Percentiles rank a stretch among this genome's conserved stretches.
phyloP scores from a whole-genome alignment of 768 basidiomycete species.

The Daedaleopsis nitida region DNA sequence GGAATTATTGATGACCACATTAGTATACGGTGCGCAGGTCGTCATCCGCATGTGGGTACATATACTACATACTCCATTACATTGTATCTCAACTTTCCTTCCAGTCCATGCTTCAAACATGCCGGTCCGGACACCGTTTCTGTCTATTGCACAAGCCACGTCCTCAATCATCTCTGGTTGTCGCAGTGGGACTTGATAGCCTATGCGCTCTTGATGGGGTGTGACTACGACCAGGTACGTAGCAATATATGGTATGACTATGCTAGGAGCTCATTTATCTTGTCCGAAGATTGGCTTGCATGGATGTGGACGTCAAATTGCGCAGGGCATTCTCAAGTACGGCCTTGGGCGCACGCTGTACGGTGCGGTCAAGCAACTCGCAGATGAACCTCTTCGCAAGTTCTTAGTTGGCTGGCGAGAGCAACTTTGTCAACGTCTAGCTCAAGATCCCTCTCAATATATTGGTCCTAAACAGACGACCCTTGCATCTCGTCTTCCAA shows the following conservation, averaged over 20 bases:
- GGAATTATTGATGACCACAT: conserved; percentile 47
- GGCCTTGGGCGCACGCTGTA: neutral
- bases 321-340: neutral
- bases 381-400: too few relatives aligned
- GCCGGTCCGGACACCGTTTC: neutral
- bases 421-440: neutral
- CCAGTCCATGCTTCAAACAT: neutral
- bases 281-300: neutral
- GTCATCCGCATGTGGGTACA: conserved; percentile 43
- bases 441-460: neutral
- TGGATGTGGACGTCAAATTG: neutral
- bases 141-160: too few relatives aligned
- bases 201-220: neutral
- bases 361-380: neutral
- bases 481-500: neutral
- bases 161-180: neutral
- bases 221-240: neutral
- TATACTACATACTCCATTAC: neutral
- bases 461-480: neutral
- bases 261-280: neutral
- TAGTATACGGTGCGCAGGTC: conserved; percentile 47
- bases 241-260: neutral
- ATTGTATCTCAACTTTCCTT: neutral
- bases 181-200: neutral
- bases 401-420: neutral